Conservation (phyloP, 805 yeast species). For the Priceomyces fermenticarens region DNA sequence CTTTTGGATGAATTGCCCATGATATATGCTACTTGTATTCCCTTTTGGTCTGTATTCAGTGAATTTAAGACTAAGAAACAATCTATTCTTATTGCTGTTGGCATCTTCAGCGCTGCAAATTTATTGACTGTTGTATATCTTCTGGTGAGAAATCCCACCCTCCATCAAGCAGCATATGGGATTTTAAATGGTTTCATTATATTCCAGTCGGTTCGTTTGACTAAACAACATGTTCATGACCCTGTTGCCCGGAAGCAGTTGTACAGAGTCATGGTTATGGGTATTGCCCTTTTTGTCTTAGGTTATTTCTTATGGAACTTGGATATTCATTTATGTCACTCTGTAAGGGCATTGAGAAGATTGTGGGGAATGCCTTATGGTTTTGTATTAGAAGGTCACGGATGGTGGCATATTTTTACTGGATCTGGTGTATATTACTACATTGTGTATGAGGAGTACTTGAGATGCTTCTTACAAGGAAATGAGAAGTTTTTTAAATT, state of each 20-base stretch:
- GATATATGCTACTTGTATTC: conserved; percentile 97
- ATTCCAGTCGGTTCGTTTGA: conserved; percentile 51
- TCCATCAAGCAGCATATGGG: conserved; percentile 88
- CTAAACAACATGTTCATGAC: conserved; percentile 52
- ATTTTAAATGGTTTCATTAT: conserved; percentile 72
- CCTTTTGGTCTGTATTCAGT: conserved; percentile 79
- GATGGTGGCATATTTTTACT: conserved; percentile 94
- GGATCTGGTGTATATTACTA: conserved; percentile 87
- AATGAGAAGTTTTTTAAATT: conserved; percentile 54
- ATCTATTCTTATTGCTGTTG: conserved; percentile 44
- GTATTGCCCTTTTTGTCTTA: conserved; percentile 58
- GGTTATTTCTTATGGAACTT: conserved; percentile 89
- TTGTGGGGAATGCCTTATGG: conserved; percentile 80
- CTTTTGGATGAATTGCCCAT: conserved; percentile 93
- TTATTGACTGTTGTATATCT: conserved; percentile 70
- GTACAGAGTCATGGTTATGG: conserved; percentile 53
- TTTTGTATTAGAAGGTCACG: conserved; percentile 83
- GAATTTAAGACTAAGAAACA: conserved; percentile 45
- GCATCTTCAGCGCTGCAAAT: conserved; percentile 53
- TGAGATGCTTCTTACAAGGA: conserved; percentile 64
- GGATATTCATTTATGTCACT: conserved; percentile 75
- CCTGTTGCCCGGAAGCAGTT: conserved; percentile 44
- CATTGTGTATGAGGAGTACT: conserved; percentile 72
- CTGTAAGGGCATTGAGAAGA: conserved; percentile 59
- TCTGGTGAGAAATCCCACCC: conserved; percentile 72